phyloP scores from a whole-genome alignment of 148 eudicot genomes.

The Camellia japonica region DNA sequence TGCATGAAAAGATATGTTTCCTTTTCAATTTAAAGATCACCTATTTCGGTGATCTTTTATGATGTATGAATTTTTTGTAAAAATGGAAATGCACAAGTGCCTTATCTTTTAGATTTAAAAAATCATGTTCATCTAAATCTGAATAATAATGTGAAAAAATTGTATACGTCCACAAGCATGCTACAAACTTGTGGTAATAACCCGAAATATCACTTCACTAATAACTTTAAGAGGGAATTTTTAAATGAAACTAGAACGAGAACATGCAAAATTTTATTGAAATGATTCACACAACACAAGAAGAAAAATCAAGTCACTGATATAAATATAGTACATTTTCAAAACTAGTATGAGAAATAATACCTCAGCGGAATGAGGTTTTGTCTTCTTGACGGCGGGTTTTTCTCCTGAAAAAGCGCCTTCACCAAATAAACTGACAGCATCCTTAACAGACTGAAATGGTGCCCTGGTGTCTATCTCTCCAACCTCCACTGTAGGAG shows the following conservation, averaged over 20 bases:
- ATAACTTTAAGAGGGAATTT: no score
- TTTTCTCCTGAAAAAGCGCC: constrained; percentile 69
- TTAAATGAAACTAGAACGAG: no score
- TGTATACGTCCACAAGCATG: background rate
- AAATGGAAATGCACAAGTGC: background rate
- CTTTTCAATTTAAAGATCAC: no score
- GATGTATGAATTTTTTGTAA: no score
- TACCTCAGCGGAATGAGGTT: constrained; percentile 76
- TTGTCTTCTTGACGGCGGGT: constrained; percentile 55
- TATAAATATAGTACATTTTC: background rate
- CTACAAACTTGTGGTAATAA: no score
- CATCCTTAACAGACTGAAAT: constrained; percentile 96
- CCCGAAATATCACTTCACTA: no score
- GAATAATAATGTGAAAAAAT: no score
- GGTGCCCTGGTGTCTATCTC: constrained; percentile 96
- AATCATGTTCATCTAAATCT: background rate
- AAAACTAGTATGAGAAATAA: constrained; percentile 11
- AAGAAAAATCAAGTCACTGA: background rate
- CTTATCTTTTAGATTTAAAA: background rate
- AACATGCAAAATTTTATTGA: background rate
- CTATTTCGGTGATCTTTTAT: no score
- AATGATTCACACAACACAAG: background rate
- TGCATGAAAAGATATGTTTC: background rate
- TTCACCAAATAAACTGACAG: constrained; percentile 90
- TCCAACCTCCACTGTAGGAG: constrained; percentile 72